Evolutionary conservation across 257 asterid genomes (phyloP), one percentile per base, ranked within the genome.

Genomic region (Primulina tabacum): DNA sequence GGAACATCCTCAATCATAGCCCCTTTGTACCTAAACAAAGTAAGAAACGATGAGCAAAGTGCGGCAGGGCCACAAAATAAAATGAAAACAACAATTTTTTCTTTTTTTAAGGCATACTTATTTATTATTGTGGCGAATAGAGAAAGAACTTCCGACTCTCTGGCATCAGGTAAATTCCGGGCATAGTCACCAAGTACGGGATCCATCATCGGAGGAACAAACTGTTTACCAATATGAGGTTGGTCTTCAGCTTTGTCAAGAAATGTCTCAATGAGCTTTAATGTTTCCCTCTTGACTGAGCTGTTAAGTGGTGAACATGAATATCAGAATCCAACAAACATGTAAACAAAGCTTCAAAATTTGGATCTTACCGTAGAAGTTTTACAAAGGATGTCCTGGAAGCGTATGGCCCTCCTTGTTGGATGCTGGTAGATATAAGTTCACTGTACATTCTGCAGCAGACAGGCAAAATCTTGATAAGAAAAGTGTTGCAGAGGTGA

Each of bases 141-240:
- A 62, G 99, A 91, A 28, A 94, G 91, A 73, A 94, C 99, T 94
- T 94, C 99, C 0, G 99, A 94, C 76, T 94, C 99, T 78, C 97
- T 89, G 35, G 99, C 99, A 89, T 94, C 99, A 69, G 99, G 97
- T 71, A 94, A 73, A 78, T 94, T 94, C 68, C 99, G 84, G 26
- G 97, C 95, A 70, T 94, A 94, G 78, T 94, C 99, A 65, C 93
- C 95, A 40, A 94, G 97, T 73, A 94, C 93, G 29, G 96, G 92
- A 74, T 94, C 99, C 97, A 94, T 94, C 97, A 94, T 94, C 20
- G 97, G 99, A 18, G 95, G 97, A 74, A 94, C 97, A 75, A 88
- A 94, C 64, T 91, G 97, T 77, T 83, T 94, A 59, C 97, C 99
- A 18, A 89, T 91, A 70, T 80, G 92, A 37, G 97, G 87, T 76